phyloP scores from a whole-genome alignment of 1,139 yeast species.

The Eremothecium gossypii region DNA sequence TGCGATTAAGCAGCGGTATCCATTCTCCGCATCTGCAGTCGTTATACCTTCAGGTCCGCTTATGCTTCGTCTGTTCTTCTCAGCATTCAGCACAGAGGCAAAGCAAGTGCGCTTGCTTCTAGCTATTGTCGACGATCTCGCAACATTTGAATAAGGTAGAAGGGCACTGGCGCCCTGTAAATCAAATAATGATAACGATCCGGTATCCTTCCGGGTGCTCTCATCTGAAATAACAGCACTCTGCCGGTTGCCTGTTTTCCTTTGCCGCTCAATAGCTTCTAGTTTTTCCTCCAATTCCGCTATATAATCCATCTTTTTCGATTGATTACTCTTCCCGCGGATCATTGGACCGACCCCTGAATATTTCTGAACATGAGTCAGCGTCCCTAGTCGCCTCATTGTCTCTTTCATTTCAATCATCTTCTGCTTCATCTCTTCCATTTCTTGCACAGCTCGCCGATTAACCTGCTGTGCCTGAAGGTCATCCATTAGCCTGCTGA shows the following conservation, averaged over 20 bases:
- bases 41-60: conserved; percentile 3
- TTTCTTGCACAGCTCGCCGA: conserved; percentile 61
- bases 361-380: conserved; percentile 44
- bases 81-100: not conserved
- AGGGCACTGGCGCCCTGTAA: conserved; percentile 6
- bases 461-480: conserved; percentile 83
- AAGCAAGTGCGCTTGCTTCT: not conserved
- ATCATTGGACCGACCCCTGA: conserved; percentile 60
- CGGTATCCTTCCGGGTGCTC: not conserved
- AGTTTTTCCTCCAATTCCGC: conserved; percentile 37
- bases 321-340: conserved; percentile 49
- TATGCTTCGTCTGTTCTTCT: not conserved
- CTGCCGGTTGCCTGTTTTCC: conserved; percentile 56
- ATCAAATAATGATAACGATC: conserved; percentile 9
- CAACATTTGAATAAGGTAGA: not conserved
- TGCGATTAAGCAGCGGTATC: too few species aligned
- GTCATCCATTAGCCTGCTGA: conserved; percentile 61
- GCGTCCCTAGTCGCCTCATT: conserved; percentile 57
- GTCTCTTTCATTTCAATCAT: conserved; percentile 51
- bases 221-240: conserved; percentile 14
- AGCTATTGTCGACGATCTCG: conserved; percentile 1
- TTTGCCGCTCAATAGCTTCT: conserved; percentile 38
- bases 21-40: not conserved
- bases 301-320: conserved; percentile 47
- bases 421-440: conserved; percentile 37